phyloP scores from a whole-genome alignment of 768 basidiomycete genomes.

The Boletus speciosus region DNA sequence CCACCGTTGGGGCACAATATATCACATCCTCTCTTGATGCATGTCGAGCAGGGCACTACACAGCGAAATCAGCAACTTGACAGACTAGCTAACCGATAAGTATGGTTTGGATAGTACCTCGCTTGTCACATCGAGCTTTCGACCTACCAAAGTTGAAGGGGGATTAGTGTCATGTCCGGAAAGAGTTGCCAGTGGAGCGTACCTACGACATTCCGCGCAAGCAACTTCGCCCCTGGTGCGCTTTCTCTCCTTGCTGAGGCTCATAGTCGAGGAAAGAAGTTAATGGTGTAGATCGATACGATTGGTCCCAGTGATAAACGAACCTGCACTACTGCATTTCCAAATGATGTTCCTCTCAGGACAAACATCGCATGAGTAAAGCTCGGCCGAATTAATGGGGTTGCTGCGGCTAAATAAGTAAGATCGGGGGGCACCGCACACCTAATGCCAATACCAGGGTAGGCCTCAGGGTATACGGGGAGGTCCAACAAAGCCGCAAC shows the following conservation, averaged over 20 bases:
- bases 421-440: too few species aligned
- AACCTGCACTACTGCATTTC: too few species aligned
- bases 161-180: not conserved
- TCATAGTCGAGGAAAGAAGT: slow-evolving; percentile 7
- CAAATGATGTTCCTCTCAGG: too few species aligned
- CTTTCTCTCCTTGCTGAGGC: slow-evolving; percentile 19
- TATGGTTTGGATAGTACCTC: slow-evolving; percentile 6
- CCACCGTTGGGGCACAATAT: slow-evolving; percentile 49
- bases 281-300: not conserved
- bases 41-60: slow-evolving; percentile 38
- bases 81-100: not conserved
- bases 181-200: not conserved
- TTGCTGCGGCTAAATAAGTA: too few species aligned
- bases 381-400: too few species aligned
- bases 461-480: too few species aligned
- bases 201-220: slow-evolving; percentile 33
- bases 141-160: slow-evolving; percentile 11
- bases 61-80: not conserved
- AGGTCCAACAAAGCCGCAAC: too few species aligned
- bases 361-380: too few species aligned
- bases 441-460: too few species aligned
- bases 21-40: slow-evolving; percentile 48
- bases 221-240: slow-evolving; percentile 28
- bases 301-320: not conserved
- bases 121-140: slow-evolving; percentile 28